Conservation (phyloP, 805 yeast species). For the Ogataea ganodermae region DNA sequence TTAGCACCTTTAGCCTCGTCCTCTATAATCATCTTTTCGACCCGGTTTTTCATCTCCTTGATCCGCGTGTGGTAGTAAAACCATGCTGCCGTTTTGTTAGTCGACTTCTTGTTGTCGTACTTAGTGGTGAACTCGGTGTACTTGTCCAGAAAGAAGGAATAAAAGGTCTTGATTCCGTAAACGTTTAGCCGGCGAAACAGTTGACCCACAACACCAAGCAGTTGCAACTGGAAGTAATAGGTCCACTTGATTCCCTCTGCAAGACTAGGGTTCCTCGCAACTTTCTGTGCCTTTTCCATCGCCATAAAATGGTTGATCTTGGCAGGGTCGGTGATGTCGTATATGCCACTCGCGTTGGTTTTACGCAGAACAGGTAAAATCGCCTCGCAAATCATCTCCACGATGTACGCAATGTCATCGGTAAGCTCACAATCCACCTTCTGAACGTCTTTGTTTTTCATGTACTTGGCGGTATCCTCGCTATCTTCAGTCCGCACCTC, state of each 20-base stretch:
- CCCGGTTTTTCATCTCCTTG: constrained; percentile 42
- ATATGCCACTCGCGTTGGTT: constrained; percentile 64
- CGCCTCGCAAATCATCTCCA: constrained; percentile 60
- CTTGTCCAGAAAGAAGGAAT: constrained; percentile 62
- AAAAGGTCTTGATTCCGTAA: constrained; percentile 83
- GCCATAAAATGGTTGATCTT: constrained; percentile 70
- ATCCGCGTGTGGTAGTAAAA: constrained; percentile 59
- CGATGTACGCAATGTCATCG: constrained; percentile 55
- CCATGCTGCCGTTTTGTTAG: constrained; percentile 60
- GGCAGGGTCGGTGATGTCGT: constrained; percentile 65
- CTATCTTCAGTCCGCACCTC: constrained; percentile 88
- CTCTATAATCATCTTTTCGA: constrained; percentile 43
- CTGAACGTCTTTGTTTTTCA: constrained; percentile 66
- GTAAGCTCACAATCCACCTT: constrained; percentile 57
- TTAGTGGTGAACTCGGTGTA: constrained; percentile 59
- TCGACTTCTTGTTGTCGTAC: constrained; percentile 56
- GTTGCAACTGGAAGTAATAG: constrained; percentile 58
- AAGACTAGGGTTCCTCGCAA: constrained; percentile 52
- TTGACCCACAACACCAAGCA: constrained; percentile 73
- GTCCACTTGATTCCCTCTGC: constrained; percentile 78
- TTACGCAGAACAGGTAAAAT: constrained; percentile 63
- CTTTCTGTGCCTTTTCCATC: constrained; percentile 64
- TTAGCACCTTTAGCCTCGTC: constrained; percentile 28
- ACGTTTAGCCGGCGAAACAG: constrained; percentile 67
- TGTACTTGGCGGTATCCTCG: constrained; percentile 74